Evolutionary conservation across 2,329 filamentous ascomycete genomes (phyloP).

Genomic region (Cytospora mali): DNA sequence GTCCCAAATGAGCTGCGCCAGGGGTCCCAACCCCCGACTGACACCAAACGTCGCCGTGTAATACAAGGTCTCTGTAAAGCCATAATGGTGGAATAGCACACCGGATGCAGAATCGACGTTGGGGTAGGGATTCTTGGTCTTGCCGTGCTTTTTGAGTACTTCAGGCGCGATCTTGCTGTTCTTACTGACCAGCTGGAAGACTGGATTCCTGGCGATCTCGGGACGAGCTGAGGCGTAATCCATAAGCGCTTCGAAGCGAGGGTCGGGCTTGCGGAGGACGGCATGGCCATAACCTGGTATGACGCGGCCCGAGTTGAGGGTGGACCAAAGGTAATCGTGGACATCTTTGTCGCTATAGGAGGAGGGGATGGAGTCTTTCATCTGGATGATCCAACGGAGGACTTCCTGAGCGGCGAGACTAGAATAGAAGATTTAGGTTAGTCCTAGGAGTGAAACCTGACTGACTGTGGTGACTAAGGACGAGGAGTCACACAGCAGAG

Average conservation of each 20-base stretch:
- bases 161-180: slow-evolving; percentile 89
- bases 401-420: slow-evolving; percentile 95
- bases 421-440: slow-evolving; percentile 23
- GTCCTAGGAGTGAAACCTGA: background rate
- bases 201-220: slow-evolving; percentile 82
- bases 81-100: slow-evolving; percentile 97
- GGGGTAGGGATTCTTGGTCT: slow-evolving; percentile 97
- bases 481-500: background rate
- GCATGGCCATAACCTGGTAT: slow-evolving; percentile 95
- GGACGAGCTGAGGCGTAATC: slow-evolving; percentile 86
- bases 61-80: slow-evolving; percentile 95
- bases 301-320: slow-evolving; percentile 90
- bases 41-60: slow-evolving; percentile 78
- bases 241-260: slow-evolving; percentile 95
- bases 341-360: slow-evolving; percentile 81
- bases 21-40: slow-evolving; percentile 74
- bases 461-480: background rate
- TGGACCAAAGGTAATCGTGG: slow-evolving; percentile 87
- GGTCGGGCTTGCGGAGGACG: slow-evolving; percentile 94
- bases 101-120: slow-evolving; percentile 95
- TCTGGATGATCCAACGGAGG: slow-evolving; percentile 92
- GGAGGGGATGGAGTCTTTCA: slow-evolving; percentile 84
- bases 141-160: slow-evolving; percentile 92
- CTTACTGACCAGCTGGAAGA: slow-evolving; percentile 92
- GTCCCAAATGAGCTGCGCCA: slow-evolving; percentile 96